Evolutionary conservation across 306 rosid genomes (phyloP).

Genomic region (Malus sieversii): DNA sequence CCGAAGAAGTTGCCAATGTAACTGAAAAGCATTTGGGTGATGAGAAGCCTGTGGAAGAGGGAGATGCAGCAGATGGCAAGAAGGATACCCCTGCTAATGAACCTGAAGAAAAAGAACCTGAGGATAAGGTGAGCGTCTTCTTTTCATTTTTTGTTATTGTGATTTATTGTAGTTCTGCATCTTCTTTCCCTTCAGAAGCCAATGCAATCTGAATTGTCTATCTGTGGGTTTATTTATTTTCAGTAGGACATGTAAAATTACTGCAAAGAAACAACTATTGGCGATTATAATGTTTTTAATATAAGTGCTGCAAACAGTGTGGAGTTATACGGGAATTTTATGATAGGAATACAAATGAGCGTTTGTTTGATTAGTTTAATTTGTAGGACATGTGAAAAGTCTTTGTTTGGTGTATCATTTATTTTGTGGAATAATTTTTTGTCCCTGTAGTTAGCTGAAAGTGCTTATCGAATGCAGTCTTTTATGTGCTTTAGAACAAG

Average conservation of each 20-base stretch:
- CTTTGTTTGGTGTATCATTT: neutral
- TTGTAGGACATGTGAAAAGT: neutral
- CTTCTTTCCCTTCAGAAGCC: neutral
- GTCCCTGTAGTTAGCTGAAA: neutral
- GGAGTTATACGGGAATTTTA: neutral
- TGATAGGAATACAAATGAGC: neutral
- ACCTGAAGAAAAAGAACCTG: constrained; percentile 71
- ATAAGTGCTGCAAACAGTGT: neutral
- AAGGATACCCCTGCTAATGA: constrained; percentile 49
- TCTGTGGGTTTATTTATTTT: neutral
- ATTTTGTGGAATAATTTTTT: neutral
- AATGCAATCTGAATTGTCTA: neutral
- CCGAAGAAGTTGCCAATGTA: constrained; percentile 57
- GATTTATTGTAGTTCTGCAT: neutral
- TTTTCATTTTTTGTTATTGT: neutral
- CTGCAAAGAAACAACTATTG: neutral
- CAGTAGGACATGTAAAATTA: neutral
- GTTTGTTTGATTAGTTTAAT: neutral
- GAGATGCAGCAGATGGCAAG: constrained; percentile 38
- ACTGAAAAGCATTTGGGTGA: constrained; percentile 56
- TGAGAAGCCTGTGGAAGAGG: constrained; percentile 71
- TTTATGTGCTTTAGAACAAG: neutral
- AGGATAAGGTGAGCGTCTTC: constrained; percentile 54
- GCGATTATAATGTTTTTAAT: neutral
- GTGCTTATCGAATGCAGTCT: neutral